These are phyloP conservation scores for Sarocladium strictum DNA, from an alignment of 2,329 filamentous ascomycete genomes.

Conservation along the genomic window DNA sequence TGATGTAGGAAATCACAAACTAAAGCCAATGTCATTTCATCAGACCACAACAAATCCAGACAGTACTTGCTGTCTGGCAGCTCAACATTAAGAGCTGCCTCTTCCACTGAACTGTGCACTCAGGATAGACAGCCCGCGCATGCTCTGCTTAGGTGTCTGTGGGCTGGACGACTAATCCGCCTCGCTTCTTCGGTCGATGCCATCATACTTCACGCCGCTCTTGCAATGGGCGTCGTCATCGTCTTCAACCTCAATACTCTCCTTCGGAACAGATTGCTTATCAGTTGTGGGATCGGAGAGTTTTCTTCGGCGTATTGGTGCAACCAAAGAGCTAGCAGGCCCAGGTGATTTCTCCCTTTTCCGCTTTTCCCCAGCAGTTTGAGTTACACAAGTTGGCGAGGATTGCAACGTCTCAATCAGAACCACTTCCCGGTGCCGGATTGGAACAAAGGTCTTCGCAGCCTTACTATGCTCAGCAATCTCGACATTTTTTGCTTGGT, in stretches of 20 bases:
- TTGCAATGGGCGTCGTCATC: background rate
- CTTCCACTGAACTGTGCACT: background rate
- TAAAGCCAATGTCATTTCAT: background rate
- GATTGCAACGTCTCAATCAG: background rate
- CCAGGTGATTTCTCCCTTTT: background rate
- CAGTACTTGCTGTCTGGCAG: background rate
- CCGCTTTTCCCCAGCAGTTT: background rate
- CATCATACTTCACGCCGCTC: slow-evolving; percentile 22
- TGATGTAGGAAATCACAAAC: background rate
- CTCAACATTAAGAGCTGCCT: background rate
- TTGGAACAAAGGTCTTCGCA: background rate
- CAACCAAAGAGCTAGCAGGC: background rate
- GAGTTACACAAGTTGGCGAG: background rate
- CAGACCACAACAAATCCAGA: background rate
- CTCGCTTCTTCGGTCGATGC: slow-evolving; percentile 19
- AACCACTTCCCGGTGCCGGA: background rate
- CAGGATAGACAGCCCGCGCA: background rate
- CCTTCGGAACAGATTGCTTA: background rate
- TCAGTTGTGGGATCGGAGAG: background rate
- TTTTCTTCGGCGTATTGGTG: background rate
- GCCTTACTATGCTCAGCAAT: background rate
- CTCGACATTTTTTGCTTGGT: background rate
- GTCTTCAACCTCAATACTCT: background rate
- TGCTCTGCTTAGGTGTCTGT: background rate
- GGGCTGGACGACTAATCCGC: background rate